phyloP scores from a whole-genome alignment of 805 yeast genomes.

The Cyberlindnera veronae region DNA sequence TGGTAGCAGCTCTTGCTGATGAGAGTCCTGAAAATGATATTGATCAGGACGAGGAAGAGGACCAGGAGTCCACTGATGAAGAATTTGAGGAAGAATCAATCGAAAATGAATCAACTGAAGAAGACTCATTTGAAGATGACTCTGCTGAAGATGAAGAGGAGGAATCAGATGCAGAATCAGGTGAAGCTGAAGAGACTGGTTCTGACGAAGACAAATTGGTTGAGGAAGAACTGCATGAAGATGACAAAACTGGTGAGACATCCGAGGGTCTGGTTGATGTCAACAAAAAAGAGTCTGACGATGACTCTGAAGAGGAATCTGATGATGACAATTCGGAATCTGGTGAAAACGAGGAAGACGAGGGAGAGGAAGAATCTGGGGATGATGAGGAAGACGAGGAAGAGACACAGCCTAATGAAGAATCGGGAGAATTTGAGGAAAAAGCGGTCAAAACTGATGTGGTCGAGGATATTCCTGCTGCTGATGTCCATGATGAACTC shows the following conservation, averaged over 20 bases:
- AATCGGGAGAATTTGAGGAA: constrained; percentile 5
- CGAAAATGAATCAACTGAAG: not conserved
- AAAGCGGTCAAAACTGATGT: not conserved
- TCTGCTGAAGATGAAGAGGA: constrained; percentile 1
- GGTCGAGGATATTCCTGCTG: not conserved
- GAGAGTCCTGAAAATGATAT: not conserved
- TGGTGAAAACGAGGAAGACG: not conserved
- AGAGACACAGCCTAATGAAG: constrained; percentile 1
- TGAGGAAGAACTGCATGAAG: not conserved
- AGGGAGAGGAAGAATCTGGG: constrained; percentile 4
- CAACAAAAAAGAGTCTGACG: no score
- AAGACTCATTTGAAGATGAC: not conserved
- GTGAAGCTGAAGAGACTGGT: not conserved
- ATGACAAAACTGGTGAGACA: no score
- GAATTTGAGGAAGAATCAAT: not conserved
- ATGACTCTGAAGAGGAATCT: no score
- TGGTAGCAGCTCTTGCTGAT: no score
- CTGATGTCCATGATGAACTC: constrained; percentile 14
- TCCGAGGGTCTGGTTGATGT: no score
- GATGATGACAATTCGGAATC: not conserved
- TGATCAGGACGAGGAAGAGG: not conserved
- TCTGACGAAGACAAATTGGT: constrained; percentile 1
- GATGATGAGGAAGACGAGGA: constrained; percentile 1
- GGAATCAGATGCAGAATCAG: not conserved
- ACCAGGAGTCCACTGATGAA: not conserved